Evolutionary conservation across 305 asterid species (phyloP), one percentile per base, ranked within the genome.

Genomic region (Fraxinus floribunda): DNA sequence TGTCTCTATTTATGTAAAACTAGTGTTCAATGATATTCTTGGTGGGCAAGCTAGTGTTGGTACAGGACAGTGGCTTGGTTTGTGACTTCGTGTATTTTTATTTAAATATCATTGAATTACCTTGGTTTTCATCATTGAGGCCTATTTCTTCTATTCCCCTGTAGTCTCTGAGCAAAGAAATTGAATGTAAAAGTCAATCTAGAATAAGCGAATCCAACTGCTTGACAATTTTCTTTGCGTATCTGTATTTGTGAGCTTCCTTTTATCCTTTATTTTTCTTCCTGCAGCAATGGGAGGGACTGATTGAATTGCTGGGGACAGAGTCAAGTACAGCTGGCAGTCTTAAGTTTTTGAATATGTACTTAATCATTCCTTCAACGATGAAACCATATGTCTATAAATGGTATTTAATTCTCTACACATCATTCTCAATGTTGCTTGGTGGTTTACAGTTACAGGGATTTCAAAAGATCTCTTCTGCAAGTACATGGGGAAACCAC

Each of bases 271-370:
- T 76, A 20, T 41, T 76, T 62, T 83, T 77, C 35, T 68, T 79
- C 71, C 68, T 80, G 85, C 90, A 96, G 98, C 98, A 91, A 91
- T 96, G 99, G 99, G 99, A 96, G 91, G 98, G 99, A 79, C 90
- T 94, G 88, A 92, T 93, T 80, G 99, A 93, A 81, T 86, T 96
- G 86, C 90, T 94, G 80, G 98, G 95, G 57, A 87, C 92, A 22
- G 97, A 96, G 88, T 85, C 98, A 18, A 89, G 88, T 85, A 89
- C 93, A 78, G 94, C 97, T 34, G 97, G 98, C 3, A 94, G 99
- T 49, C 98, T 96, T 74, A 97, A 96, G 85, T 96, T 96, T 90
- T 84, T 96, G 91, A 93, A 91, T 83, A 94, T 86, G 99, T 94
- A 88, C 22, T 89, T 76, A 62, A 71, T 80, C 75, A 52, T 83